Evolutionary conservation across 2,329 filamentous ascomycete genomes (phyloP).

Genomic region (Xylaria sp.): DNA sequence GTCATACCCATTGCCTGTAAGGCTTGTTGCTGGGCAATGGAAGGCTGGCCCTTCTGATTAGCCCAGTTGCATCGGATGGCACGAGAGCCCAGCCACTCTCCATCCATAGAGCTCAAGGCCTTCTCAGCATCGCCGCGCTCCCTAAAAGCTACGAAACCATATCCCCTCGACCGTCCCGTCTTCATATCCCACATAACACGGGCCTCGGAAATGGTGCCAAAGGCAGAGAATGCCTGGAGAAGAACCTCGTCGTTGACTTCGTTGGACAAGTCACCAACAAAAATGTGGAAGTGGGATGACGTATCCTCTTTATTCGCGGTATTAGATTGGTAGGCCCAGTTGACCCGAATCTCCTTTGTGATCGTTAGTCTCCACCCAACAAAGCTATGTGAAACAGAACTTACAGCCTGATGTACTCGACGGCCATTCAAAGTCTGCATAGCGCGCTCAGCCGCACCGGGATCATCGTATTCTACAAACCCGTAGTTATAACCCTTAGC

Average conservation of each 20-base stretch:
- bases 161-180: conserved; percentile 95
- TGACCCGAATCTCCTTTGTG: conserved; percentile 92
- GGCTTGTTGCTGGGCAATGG: conserved; percentile 95
- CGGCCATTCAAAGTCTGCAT: conserved; percentile 98
- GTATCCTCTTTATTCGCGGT: conserved; percentile 95
- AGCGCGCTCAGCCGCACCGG: conserved; percentile 92
- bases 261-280: conserved; percentile 96
- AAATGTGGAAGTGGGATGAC: conserved; percentile 98
- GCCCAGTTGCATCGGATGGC: conserved; percentile 99
- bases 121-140: conserved; percentile 95
- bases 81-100: conserved; percentile 97
- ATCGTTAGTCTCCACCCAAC: conserved; percentile 25
- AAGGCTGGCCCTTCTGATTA: conserved; percentile 99
- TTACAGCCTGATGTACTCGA: conserved; percentile 92
- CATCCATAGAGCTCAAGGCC: conserved; percentile 96
- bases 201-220: conserved; percentile 94
- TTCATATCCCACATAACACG: conserved; percentile 99
- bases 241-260: conserved; percentile 98
- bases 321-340: conserved; percentile 99
- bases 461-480: conserved; percentile 98
- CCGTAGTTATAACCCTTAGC: conserved; percentile 99
- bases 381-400: conserved; percentile 48
- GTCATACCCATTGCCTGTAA: conserved; percentile 99
- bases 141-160: conserved; percentile 95
- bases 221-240: conserved; percentile 92